Evolutionary conservation across 192 early-diverging fungal genomes (phyloP), one percentile per base, ranked within the genome.

Genomic region (Gonapodya sp.): DNA sequence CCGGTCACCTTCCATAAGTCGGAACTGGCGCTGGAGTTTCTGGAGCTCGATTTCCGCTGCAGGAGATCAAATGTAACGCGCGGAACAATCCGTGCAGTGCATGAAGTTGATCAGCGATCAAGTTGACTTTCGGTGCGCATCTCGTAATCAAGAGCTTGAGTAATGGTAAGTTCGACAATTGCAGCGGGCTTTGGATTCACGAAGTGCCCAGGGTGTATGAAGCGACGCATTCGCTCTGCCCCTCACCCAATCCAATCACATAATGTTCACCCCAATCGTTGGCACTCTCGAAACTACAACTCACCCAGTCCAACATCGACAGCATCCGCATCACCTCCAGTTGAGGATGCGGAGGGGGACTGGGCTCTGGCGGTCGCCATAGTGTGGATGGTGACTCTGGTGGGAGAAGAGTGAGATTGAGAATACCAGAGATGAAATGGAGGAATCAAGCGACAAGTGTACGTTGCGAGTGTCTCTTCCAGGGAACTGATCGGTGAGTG

Each of bases 11-110:
- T 64, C 36, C 79, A 79, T 79, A 36, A 35, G 32, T 2, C 79
- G 79, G 34, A 79, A 79, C 0, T 34, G 18, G 33, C 79, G 79
- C 34, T 79, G 79, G 14, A 79, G 79, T 2, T 79, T 79, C 16
- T 30, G 34, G 35, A 34, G 36, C 34, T 79, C 79, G 79, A 79
- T 18, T 34, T 24, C 18, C 72, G 18, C 0, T 35, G 32, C 31
- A 31, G 73, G 24, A 24, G 8, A 64, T 16, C 46, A 24, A 64
- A 64, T 8, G 46, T 64, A 64, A 64, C 24, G 8, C 46, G 8
- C 8, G 24, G 46, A 24, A 24, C 8, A 64, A 64, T 16, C 8
- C 46, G 46, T 8, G 24, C 8, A 64, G 8, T 64, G 46, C 46
- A 24, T 16, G 8, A 8, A 64, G 24, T 64, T 16, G 46, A 24